Conservation (phyloP, 2,329 filamentous ascomycete species). For the Escovopsis sp. region DNA sequence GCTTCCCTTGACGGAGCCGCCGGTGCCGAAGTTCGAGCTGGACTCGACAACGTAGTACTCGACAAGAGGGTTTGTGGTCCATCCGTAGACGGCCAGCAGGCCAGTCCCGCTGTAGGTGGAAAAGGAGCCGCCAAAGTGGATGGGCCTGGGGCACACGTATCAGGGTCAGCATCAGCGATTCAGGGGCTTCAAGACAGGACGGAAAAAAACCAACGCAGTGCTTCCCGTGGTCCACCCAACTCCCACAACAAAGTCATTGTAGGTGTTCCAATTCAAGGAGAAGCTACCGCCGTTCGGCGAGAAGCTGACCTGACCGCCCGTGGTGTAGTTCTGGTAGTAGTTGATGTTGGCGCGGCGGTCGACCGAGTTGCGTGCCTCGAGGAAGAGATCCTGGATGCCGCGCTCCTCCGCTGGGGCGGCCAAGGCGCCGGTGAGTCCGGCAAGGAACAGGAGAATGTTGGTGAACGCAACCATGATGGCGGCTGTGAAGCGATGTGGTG, state of each 20-base stretch:
- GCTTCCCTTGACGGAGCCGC: conserved; percentile 17
- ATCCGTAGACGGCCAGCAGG: conserved; percentile 24
- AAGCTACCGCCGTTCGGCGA: conserved; percentile 6
- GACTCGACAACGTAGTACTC: conserved; percentile 25
- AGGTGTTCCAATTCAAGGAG: conserved; percentile 7
- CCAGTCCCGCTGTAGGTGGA: conserved; percentile 13
- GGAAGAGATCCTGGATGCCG: conserved; percentile 2
- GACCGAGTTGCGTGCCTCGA: conserved; percentile 1
- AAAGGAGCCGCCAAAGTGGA: conserved; percentile 3
- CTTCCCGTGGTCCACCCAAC: conserved; percentile 6
- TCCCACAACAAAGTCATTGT: conserved; percentile 8
- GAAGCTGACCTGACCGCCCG: conserved; percentile 7
- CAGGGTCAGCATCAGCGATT: neutral
- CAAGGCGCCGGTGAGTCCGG: neutral
- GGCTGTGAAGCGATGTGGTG: no score
- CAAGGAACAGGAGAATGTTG: neutral
- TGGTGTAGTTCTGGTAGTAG: conserved; percentile 8
- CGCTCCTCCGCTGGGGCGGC: conserved; percentile 1
- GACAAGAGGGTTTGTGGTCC: conserved; percentile 20
- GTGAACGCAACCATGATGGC: conserved; percentile 1
- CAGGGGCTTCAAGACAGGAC: neutral
- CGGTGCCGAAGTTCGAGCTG: conserved; percentile 21
- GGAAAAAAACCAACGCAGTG: neutral
- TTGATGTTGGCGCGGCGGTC: conserved; percentile 5
- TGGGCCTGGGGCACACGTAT: neutral